phyloP scores from a whole-genome alignment of 2,329 filamentous ascomycete genomes.

The Alternaria longipes region DNA sequence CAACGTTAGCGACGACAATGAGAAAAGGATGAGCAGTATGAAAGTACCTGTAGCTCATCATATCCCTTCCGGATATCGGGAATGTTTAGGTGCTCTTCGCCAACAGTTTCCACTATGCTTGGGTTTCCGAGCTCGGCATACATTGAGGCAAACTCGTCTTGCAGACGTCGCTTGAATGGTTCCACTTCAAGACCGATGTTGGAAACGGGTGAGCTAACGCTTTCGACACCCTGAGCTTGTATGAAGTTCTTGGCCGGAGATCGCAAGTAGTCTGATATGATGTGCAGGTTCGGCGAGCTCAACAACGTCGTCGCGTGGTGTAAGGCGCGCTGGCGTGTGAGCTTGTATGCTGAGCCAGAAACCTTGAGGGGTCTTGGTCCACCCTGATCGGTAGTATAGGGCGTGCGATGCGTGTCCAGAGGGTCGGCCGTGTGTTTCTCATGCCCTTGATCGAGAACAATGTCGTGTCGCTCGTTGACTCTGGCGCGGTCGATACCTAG shows the following conservation, averaged over 20 bases:
- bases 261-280: slow-evolving; percentile 74
- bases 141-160: slow-evolving; percentile 69
- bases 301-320: slow-evolving; percentile 95
- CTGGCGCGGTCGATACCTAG: slow-evolving; percentile 68
- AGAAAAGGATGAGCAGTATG: background rate
- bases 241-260: slow-evolving; percentile 83
- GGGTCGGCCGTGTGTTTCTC: slow-evolving; percentile 37
- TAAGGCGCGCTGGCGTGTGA: slow-evolving; percentile 80
- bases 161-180: slow-evolving; percentile 57
- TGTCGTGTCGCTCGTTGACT: slow-evolving; percentile 93
- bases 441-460: slow-evolving; percentile 72
- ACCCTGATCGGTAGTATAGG: slow-evolving; percentile 51
- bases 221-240: slow-evolving; percentile 85
- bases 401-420: slow-evolving; percentile 56
- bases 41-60: slow-evolving; percentile 67
- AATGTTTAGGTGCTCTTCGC: slow-evolving; percentile 61
- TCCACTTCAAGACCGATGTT: slow-evolving; percentile 73
- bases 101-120: slow-evolving; percentile 58
- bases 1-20: slow-evolving; percentile 43
- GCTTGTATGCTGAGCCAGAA: slow-evolving; percentile 93
- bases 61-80: slow-evolving; percentile 69
- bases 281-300: slow-evolving; percentile 74
- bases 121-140: slow-evolving; percentile 62
- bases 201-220: slow-evolving; percentile 82
- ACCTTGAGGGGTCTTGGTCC: slow-evolving; percentile 70